Evolutionary conservation across 805 yeast species (phyloP).

Genomic region (Blastobotrys americana): DNA sequence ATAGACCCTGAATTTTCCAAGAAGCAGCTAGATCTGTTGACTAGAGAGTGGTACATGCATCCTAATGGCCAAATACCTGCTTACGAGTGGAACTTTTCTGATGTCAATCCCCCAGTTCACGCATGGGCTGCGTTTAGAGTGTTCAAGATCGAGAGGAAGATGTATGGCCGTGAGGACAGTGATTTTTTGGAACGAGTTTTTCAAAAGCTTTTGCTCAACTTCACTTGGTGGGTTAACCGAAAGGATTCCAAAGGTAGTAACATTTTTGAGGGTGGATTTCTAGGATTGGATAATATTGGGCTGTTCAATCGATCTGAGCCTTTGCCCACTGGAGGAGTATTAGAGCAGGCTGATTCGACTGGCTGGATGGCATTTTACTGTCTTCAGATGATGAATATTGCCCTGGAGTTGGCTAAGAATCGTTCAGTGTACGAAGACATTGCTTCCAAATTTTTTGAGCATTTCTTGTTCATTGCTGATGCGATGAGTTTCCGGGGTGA

Average conservation of each 20-base stretch:
- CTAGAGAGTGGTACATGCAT: conserved; percentile 96
- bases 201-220: conserved; percentile 80
- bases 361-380: conserved; percentile 97
- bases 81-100: conserved; percentile 92
- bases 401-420: conserved; percentile 79
- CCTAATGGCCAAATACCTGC: conserved; percentile 98
- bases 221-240: conserved; percentile 97
- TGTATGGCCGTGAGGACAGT: conserved; percentile 74
- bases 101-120: conserved; percentile 96
- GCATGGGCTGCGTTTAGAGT: conserved; percentile 92
- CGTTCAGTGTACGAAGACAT: conserved; percentile 85
- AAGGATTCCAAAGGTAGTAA: conserved; percentile 82
- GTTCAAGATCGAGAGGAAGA: conserved; percentile 76
- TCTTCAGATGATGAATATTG: conserved; percentile 85
- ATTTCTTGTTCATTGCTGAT: conserved; percentile 82
- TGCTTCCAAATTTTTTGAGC: conserved; percentile 92
- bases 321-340: conserved; percentile 80
- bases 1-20: conserved; percentile 90
- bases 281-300: conserved; percentile 90
- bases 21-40: conserved; percentile 73
- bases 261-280: conserved; percentile 89
- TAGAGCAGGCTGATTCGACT: conserved; percentile 92
- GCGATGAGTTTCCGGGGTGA: conserved; percentile 72
- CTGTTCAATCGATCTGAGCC: conserved; percentile 89
- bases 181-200: conserved; percentile 85